Conservation (phyloP, 176 grass and related monocot species). For the Themeda triandra region DNA sequence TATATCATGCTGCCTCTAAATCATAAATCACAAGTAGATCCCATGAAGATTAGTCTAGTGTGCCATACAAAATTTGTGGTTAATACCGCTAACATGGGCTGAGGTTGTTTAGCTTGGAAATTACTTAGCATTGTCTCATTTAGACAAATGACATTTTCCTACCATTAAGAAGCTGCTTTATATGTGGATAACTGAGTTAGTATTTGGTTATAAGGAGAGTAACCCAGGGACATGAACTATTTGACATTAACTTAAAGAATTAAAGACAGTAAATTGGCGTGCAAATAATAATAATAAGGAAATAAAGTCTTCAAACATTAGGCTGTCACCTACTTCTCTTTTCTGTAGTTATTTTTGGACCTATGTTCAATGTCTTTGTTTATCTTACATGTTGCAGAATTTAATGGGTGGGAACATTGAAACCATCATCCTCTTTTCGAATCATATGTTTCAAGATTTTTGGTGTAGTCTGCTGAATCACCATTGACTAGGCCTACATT, state of each 20-base stretch:
- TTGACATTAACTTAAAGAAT: neutral
- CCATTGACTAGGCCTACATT: neutral
- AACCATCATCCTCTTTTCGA: neutral
- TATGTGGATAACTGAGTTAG: neutral
- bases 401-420: neutral
- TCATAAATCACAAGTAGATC: neutral
- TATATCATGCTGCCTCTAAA: neutral
- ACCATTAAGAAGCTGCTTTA: neutral
- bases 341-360: neutral
- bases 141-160: neutral
- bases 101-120: neutral
- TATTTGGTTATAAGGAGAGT: neutral
- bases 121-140: neutral
- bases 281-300: neutral
- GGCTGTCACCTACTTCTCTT: neutral
- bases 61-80: neutral
- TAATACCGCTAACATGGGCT: neutral
- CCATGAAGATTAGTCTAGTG: neutral
- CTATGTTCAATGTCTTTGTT: neutral
- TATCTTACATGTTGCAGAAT: neutral
- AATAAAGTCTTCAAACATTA: neutral
- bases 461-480: neutral
- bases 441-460: neutral
- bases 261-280: neutral
- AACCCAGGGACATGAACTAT: neutral